A percentile compares a stretch with the other conserved stretches of the same genome.
Evolutionary conservation across 495 filamentous ascomycete species (phyloP).

Genomic region (Neurospora cerealis): DNA sequence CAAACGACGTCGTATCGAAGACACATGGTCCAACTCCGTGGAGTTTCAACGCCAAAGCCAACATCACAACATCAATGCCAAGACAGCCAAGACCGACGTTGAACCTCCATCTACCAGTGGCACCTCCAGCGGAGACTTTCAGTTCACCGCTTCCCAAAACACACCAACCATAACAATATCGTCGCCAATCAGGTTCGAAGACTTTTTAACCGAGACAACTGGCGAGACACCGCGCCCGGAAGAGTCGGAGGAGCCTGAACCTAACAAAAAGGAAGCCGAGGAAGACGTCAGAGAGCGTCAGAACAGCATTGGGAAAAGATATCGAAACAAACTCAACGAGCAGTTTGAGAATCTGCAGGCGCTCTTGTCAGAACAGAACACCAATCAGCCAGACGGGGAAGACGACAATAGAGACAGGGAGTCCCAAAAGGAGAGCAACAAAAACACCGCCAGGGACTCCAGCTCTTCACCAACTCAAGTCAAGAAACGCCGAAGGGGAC

Average conservation of each 20-base stretch:
- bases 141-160: neutral
- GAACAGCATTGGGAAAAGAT: conserved; percentile 24
- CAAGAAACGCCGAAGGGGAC: neutral
- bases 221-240: neutral
- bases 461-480: neutral
- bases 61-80: neutral
- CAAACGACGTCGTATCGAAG: neutral
- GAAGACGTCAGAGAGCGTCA: conserved; percentile 6
- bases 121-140: neutral
- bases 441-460: neutral
- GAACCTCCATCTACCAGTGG: neutral
- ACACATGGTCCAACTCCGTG: neutral
- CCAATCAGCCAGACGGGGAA: neutral
- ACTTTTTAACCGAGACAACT: neutral
- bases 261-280: neutral
- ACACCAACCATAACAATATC: neutral
- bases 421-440: neutral
- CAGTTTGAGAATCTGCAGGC: conserved; percentile 19
- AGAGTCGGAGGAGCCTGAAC: neutral
- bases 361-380: conserved; percentile 1
- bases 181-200: neutral
- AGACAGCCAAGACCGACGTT: neutral
- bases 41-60: neutral
- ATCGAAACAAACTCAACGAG: conserved; percentile 21
- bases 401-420: neutral